Percentiles rank a stretch among this genome's conserved stretches.
Evolutionary conservation across 2,329 filamentous ascomycete species (phyloP).

Genomic region (Trichoderma breve): DNA sequence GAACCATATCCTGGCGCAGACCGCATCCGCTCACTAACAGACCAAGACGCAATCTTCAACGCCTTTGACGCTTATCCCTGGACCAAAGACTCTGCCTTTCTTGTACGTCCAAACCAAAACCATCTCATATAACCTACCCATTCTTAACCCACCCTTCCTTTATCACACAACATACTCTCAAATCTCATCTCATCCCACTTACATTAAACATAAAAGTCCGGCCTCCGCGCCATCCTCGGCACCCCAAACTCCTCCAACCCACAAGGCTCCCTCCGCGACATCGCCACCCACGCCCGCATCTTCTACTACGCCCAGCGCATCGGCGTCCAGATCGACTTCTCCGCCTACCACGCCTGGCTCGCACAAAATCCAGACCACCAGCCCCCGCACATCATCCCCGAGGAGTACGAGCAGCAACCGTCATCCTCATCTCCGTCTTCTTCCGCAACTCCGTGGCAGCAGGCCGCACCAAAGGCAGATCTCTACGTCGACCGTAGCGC

Average conservation of each 20-base stretch:
- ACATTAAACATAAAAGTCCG: constrained; percentile 41
- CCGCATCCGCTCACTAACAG: constrained; percentile 40
- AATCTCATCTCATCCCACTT: background rate
- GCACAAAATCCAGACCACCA: constrained; percentile 34
- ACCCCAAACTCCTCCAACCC: constrained; percentile 42
- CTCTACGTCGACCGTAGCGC: constrained; percentile 44
- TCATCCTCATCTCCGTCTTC: background rate
- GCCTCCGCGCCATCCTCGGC: constrained; percentile 63
- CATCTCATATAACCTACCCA: background rate
- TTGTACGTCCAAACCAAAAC: constrained; percentile 43
- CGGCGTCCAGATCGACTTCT: constrained; percentile 59
- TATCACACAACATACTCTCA: background rate
- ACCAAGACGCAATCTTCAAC: constrained; percentile 49
- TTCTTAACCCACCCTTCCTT: background rate
- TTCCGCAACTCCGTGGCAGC: constrained; percentile 45
- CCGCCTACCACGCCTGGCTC: constrained; percentile 66
- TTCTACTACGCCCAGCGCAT: constrained; percentile 62
- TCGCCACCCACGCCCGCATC: constrained; percentile 63
- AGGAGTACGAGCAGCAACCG: constrained; percentile 6
- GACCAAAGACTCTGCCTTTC: constrained; percentile 66
- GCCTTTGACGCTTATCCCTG: constrained; percentile 67
- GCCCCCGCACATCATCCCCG: constrained; percentile 38
- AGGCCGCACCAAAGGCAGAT: constrained; percentile 48
- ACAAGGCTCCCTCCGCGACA: constrained; percentile 51
- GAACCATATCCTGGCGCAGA: constrained; percentile 30